These are phyloP conservation scores for Saksenaea oblongispora DNA, from an alignment of 371 early-diverging fungal species.

Conservation along the genomic window DNA sequence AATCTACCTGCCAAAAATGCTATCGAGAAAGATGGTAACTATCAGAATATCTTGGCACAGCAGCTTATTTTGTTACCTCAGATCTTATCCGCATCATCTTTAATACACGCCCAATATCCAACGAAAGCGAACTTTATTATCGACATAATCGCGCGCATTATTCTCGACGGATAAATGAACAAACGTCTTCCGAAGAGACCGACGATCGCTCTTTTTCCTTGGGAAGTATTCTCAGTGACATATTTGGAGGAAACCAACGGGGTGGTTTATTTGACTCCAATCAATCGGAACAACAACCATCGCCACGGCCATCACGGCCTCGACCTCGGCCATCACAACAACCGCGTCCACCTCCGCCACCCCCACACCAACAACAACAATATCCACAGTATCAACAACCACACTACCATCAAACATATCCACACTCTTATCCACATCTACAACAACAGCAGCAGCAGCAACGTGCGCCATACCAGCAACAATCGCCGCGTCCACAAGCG, in stretches of 20 bases:
- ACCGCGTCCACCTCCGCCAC: background rate
- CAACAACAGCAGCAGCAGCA: constrained; percentile 9
- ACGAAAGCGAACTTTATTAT: constrained; percentile 44
- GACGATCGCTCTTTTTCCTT: constrained; percentile 5
- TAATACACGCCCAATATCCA: constrained; percentile 47
- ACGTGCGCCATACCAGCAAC: background rate
- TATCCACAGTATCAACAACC: background rate
- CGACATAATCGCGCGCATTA: constrained; percentile 16
- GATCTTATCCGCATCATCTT: constrained; percentile 45
- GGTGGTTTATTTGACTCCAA: too few species aligned
- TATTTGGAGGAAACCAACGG: constrained; percentile 9
- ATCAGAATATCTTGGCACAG: background rate
- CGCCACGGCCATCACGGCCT: constrained; percentile 10
- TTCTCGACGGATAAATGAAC: background rate
- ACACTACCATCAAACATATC: background rate
- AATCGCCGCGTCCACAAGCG: background rate
- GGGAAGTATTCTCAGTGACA: constrained; percentile 4
- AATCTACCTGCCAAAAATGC: constrained; percentile 36
- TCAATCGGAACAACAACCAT: constrained; percentile 10
- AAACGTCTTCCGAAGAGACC: background rate
- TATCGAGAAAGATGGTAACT: constrained; percentile 37
- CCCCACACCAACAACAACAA: background rate
- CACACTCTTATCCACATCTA: background rate
- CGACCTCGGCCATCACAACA: constrained; percentile 2
- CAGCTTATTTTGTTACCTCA: background rate